phyloP scores from a whole-genome alignment of 2,329 filamentous ascomycete species.

The Neofusicoccum kwambonambiense region DNA sequence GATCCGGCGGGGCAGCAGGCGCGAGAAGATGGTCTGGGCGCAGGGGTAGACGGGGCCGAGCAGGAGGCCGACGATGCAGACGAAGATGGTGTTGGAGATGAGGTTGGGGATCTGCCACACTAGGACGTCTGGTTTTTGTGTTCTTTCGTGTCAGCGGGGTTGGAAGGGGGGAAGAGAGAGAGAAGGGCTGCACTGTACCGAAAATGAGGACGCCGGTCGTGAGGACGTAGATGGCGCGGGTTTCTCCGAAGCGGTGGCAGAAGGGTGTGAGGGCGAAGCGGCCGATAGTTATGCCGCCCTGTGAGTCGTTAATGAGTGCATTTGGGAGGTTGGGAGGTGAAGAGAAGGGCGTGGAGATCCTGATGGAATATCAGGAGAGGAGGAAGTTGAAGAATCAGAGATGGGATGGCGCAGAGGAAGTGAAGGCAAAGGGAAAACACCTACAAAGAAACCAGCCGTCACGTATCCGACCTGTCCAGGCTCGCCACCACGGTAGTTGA shows the following conservation, averaged over 20 bases:
- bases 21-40: conserved; percentile 62
- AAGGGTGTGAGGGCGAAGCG: conserved; percentile 69
- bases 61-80: conserved; percentile 65
- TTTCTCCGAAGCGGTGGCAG: conserved; percentile 69
- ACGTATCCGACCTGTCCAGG: conserved; percentile 76
- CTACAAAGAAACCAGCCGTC: conserved; percentile 65
- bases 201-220: conserved; percentile 63
- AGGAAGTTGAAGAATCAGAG: neutral
- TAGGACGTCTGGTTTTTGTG: conserved; percentile 53
- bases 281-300: conserved; percentile 73
- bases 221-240: conserved; percentile 63
- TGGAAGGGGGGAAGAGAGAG: too few relatives aligned
- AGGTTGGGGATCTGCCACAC: conserved; percentile 77
- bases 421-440: conserved; percentile 26
- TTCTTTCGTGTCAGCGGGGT: too few relatives aligned
- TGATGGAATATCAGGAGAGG: too few relatives aligned
- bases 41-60: conserved; percentile 80
- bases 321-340: neutral
- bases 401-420: too few relatives aligned
- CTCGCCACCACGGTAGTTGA: conserved; percentile 67
- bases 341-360: neutral
- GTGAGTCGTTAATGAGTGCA: conserved; percentile 24
- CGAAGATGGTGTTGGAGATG: conserved; percentile 50
- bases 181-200: conserved; percentile 24
- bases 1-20: conserved; percentile 58